phyloP scores from a whole-genome alignment of 306 rosid genomes.

The Prunus armeniaca region DNA sequence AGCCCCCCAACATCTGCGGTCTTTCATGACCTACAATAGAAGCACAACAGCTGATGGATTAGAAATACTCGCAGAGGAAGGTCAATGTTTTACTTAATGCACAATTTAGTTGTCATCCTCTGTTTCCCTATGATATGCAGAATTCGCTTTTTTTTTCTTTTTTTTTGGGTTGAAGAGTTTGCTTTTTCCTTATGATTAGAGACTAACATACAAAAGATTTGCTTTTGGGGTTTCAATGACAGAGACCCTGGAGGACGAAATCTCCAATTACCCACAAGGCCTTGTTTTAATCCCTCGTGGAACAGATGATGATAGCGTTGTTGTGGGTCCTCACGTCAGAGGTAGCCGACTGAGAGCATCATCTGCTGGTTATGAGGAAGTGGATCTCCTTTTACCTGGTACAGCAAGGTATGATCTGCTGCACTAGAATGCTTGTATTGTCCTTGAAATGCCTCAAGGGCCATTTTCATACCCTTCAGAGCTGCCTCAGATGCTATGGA shows the following conservation, averaged over 20 bases:
- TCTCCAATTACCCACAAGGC: conserved; percentile 77
- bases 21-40: conserved; percentile 38
- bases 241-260: conserved; percentile 88
- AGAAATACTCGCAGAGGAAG: conserved; percentile 90
- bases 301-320: conserved; percentile 60
- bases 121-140: not conserved
- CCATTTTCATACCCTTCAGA: not conserved
- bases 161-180: not conserved
- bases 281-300: conserved; percentile 94
- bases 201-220: conserved; percentile 11
- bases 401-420: conserved; percentile 79
- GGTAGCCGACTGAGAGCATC: conserved; percentile 98
- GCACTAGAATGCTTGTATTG: not conserved
- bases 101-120: not conserved
- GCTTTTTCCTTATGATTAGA: not conserved
- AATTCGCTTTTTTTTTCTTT: too few species aligned
- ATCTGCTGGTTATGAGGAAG: conserved; percentile 93
- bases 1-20: conserved; percentile 80
- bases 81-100: conserved; percentile 23
- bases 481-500: not conserved
- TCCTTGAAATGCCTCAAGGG: not conserved
- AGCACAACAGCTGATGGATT: conserved; percentile 63
- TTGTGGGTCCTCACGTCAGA: conserved; percentile 88
- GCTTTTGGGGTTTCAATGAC: conserved; percentile 31
- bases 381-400: conserved; percentile 94